Conservation (phyloP, 164 flowering plant genomes). For the Litsea cubeba region DNA sequence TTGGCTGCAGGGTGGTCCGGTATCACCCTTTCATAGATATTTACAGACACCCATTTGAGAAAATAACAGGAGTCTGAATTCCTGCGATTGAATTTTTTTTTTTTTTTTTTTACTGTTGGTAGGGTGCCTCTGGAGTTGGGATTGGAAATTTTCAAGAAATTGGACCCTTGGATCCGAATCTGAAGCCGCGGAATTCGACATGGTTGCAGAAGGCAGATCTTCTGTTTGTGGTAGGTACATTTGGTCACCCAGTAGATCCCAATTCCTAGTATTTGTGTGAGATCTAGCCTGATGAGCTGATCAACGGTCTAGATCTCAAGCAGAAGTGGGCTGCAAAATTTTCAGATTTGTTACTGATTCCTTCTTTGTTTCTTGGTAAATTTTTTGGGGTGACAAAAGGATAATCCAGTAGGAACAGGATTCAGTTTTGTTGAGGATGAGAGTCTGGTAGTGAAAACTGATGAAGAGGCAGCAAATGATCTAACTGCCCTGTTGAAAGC, state of each 20-base stretch:
- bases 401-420: slow-evolving; percentile 93
- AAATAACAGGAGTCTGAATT: neutral
- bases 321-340: neutral
- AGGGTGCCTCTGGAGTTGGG: slow-evolving; percentile 62
- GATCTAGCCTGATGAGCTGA: neutral
- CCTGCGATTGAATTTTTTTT: neutral
- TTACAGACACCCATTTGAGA: neutral
- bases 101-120: neutral
- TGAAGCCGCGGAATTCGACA: slow-evolving; percentile 54
- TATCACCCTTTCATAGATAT: slow-evolving; percentile 16
- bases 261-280: no score
- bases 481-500: slow-evolving; percentile 51
- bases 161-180: slow-evolving; percentile 43
- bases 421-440: slow-evolving; percentile 79
- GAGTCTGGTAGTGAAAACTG: slow-evolving; percentile 54
- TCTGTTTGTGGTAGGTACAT: slow-evolving; percentile 41
- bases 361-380: neutral
- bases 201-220: slow-evolving; percentile 63
- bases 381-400: slow-evolving; percentile 33
- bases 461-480: slow-evolving; percentile 76
- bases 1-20: slow-evolving; percentile 76
- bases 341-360: neutral
- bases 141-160: slow-evolving; percentile 57
- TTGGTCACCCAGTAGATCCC: neutral
- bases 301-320: no score